Evolutionary conservation across 148 eudicot species (phyloP).

Genomic region (Vaccinium myrtillus): DNA sequence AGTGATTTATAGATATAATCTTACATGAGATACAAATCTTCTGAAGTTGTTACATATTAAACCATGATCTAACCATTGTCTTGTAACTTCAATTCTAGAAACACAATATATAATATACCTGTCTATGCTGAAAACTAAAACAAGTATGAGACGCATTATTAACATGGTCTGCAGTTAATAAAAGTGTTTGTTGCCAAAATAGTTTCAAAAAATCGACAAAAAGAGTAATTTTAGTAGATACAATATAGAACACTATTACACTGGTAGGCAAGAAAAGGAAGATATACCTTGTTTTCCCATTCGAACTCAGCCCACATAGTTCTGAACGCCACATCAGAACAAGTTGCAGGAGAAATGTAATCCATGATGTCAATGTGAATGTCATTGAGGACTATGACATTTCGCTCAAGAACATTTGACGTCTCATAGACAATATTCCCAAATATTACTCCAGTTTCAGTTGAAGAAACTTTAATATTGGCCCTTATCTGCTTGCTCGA

Average conservation of each 20-base stretch:
- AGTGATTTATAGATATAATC: no score
- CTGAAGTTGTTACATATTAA: not conserved
- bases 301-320: constrained; percentile 99
- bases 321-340: constrained; percentile 86
- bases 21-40: no score
- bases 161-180: not conserved
- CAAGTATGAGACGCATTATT: constrained; percentile 16
- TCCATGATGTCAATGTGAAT: constrained; percentile 99
- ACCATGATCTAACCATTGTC: not conserved
- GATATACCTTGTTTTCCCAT: constrained; percentile 96
- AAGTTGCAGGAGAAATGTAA: constrained; percentile 90
- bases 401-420: constrained; percentile 85
- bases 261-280: not conserved
- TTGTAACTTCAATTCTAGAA: not conserved
- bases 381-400: constrained; percentile 92
- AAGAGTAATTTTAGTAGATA: not conserved
- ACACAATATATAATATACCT: not conserved
- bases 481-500: constrained; percentile 94
- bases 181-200: not conserved
- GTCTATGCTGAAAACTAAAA: constrained; percentile 57
- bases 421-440: constrained; percentile 94
- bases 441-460: constrained; percentile 90
- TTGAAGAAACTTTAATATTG: constrained; percentile 89
- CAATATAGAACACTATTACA: not conserved
- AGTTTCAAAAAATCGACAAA: not conserved